Evolutionary conservation across 305 asterid species (phyloP).

Genomic region (Ilex paraguariensis): DNA sequence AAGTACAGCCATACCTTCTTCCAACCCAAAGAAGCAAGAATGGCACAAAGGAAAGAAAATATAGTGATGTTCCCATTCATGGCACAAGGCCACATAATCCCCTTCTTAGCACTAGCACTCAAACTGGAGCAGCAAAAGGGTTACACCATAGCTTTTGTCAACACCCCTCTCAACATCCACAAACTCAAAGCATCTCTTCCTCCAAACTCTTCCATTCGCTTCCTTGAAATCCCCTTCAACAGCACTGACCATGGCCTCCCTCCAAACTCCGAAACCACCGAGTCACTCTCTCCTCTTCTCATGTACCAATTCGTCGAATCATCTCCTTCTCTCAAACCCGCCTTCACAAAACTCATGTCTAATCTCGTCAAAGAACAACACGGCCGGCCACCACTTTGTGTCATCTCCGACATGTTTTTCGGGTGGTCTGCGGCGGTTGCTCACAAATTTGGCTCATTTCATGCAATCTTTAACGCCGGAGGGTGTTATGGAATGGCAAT

Average conservation of each 20-base stretch:
- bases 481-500: slow-evolving; percentile 30
- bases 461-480: slow-evolving; percentile 25
- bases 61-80: slow-evolving; percentile 32
- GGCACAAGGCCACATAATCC: slow-evolving; percentile 35
- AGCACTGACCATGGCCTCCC: slow-evolving; percentile 20
- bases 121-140: slow-evolving; percentile 20
- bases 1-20: too few relatives aligned
- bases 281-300: slow-evolving; percentile 14
- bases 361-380: slow-evolving; percentile 5
- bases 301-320: slow-evolving; percentile 14
- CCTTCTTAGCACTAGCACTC: slow-evolving; percentile 30
- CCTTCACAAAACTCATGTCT: slow-evolving; percentile 18
- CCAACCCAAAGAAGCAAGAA: too few relatives aligned
- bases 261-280: slow-evolving; percentile 21
- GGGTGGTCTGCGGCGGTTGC: slow-evolving; percentile 31
- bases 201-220: slow-evolving; percentile 13
- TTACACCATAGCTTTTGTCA: slow-evolving; percentile 18
- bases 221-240: slow-evolving; percentile 23
- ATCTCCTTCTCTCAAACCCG: slow-evolving; percentile 24
- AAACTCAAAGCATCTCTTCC: slow-evolving; percentile 5
- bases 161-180: slow-evolving; percentile 25
- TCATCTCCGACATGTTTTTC: slow-evolving; percentile 31
- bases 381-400: slow-evolving; percentile 10
- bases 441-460: slow-evolving; percentile 18
- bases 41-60: not conserved